Percentiles rank a stretch among this genome's conserved stretches.
phyloP scores from a whole-genome alignment of 345 rosid genomes.

The Melaleuca quinquenervia region DNA sequence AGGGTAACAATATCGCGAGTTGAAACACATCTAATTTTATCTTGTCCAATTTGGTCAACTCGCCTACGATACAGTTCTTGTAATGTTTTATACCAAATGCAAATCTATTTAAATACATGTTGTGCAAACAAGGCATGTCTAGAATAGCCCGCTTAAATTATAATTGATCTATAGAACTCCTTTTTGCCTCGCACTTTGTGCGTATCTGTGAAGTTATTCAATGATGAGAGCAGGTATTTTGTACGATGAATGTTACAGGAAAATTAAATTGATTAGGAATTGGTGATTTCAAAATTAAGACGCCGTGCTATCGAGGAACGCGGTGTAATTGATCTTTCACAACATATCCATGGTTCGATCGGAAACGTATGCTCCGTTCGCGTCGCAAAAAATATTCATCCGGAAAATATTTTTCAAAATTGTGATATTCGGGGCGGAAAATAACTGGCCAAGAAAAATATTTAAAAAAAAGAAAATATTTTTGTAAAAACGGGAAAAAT shows the following conservation, averaged over 20 bases:
- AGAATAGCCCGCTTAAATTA: background rate
- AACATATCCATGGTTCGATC: no score
- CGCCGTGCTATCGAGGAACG: fast-evolving
- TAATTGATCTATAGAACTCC: background rate
- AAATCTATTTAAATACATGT: background rate
- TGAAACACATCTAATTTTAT: fast-evolving
- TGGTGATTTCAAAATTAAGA: background rate
- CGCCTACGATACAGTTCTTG: fast-evolving
- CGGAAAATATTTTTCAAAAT: no score
- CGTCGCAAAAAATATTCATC: no score
- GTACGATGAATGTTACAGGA: background rate
- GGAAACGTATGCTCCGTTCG: no score
- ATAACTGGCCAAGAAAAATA: no score
- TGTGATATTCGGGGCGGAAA: no score
- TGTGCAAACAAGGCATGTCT: fast-evolving
- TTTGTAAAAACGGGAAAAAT: no score
- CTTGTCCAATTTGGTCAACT: background rate
- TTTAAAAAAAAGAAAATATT: no score
- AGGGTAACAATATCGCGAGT: background rate
- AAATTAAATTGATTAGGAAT: fast-evolving
- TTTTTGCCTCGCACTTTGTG: fast-evolving
- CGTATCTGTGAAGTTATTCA: background rate
- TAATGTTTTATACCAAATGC: fast-evolving
- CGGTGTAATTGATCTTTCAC: fast-evolving
- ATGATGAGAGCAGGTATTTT: background rate